These are phyloP conservation scores for Misopates orontium DNA, from an alignment of 257 asterid species.

Conservation along the genomic window DNA sequence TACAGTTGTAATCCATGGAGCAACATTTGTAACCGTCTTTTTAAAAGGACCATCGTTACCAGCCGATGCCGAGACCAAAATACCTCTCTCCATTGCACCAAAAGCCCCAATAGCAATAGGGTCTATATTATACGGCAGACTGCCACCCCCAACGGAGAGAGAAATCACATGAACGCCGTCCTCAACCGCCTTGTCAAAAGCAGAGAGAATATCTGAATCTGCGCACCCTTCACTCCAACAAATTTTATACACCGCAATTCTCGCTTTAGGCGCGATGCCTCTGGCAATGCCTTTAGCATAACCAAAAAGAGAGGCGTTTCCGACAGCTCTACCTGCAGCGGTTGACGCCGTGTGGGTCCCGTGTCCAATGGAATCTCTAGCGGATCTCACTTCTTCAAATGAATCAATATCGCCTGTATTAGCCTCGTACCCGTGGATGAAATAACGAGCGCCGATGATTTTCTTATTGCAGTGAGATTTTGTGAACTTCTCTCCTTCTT, in stretches of 20 bases:
- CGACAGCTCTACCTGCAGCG: slow-evolving; percentile 75
- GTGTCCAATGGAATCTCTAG: slow-evolving; percentile 75
- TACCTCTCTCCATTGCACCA: slow-evolving; percentile 72
- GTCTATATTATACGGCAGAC: slow-evolving; percentile 55
- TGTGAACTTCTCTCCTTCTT: slow-evolving; percentile 52
- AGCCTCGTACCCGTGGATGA: slow-evolving; percentile 57
- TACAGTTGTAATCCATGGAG: slow-evolving; percentile 88
- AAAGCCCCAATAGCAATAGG: slow-evolving; percentile 83
- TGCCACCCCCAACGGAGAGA: slow-evolving; percentile 74
- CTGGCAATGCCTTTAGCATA: slow-evolving; percentile 67
- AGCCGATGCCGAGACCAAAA: slow-evolving; percentile 78
- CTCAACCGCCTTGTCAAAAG: slow-evolving; percentile 79
- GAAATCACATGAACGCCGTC: slow-evolving; percentile 78
- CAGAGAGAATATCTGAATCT: slow-evolving; percentile 85
- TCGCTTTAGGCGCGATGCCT: slow-evolving; percentile 83
- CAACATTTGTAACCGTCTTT: slow-evolving; percentile 70
- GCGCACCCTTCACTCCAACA: slow-evolving; percentile 83
- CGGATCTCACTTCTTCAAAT: slow-evolving; percentile 45
- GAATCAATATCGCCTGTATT: slow-evolving; percentile 31
- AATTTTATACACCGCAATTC: slow-evolving; percentile 68
- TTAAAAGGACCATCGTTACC: slow-evolving; percentile 79
- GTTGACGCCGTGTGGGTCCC: slow-evolving; percentile 95
- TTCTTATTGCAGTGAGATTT: slow-evolving; percentile 59
- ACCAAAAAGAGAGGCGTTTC: slow-evolving; percentile 67
- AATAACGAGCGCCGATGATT: slow-evolving; percentile 71